phyloP scores from a whole-genome alignment of 192 early-diverging fungal genomes.

The Mortierella alpina region DNA sequence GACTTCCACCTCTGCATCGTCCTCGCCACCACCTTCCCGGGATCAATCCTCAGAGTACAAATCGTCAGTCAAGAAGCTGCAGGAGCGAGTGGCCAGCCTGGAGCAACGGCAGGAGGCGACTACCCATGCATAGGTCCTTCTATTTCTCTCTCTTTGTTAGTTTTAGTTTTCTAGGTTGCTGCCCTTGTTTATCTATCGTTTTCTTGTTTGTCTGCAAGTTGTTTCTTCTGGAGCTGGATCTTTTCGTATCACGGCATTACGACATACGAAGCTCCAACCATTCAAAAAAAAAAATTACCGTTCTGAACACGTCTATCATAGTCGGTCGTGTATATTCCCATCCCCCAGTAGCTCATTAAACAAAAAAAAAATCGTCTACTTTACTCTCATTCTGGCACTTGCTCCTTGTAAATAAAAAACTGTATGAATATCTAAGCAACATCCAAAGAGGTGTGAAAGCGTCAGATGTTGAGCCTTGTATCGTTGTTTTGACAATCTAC shows the following conservation, averaged over 20 bases:
- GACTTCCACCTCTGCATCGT: slow-evolving; percentile 7
- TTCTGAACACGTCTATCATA: too few species aligned
- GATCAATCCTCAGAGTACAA: slow-evolving; percentile 26
- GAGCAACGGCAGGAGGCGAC: slow-evolving; percentile 37
- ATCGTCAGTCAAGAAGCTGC: slow-evolving; percentile 44
- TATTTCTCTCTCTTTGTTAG: neutral
- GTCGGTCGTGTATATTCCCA: neutral
- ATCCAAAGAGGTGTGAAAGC: neutral
- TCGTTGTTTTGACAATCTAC: neutral
- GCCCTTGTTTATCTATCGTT: too few species aligned
- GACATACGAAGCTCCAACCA: too few species aligned
- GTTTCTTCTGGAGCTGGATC: too few species aligned
- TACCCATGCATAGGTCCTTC: neutral
- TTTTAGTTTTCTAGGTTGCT: neutral
- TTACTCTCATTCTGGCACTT: slow-evolving; percentile 8
- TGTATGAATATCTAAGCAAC: slow-evolving; percentile 34
- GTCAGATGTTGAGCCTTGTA: neutral
- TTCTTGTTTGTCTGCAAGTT: neutral
- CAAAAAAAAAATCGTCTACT: slow-evolving; percentile 3
- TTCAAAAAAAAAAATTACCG: too few species aligned
- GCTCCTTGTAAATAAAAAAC: slow-evolving; percentile 28
- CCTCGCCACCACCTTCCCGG: slow-evolving; percentile 4
- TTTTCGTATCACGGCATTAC: too few species aligned
- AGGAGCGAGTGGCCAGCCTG: slow-evolving; percentile 41
- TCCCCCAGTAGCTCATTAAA: neutral